Base-by-base conservation (phyloP, 306 rosid genomes). In the Acacia melanoxylon region DNA sequence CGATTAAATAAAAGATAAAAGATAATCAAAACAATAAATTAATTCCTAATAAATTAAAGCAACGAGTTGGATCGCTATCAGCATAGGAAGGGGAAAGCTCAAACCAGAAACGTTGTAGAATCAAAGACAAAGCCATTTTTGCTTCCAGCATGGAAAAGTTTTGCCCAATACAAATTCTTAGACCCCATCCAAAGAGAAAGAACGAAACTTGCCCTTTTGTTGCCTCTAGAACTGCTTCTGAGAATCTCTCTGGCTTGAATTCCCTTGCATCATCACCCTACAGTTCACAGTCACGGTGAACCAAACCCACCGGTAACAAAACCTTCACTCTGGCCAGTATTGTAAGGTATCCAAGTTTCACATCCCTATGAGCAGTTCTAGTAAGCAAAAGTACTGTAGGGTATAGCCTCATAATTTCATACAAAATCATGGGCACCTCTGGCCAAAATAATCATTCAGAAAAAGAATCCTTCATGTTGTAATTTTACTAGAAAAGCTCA, bases 71-170 rank as follows among this genome's bases (percentile, higher is more conserved):
- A n/a, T n/a, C n/a, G n/a, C n/a, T n/a, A n/a, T n/a, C n/a, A n/a
- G n/a, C n/a, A n/a, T n/a, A n/a, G n/a, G 84, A 72, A 4, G 89
- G 80, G 0, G 89, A 88, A 42, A 85, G 86, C 62, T 67, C 68
- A 42, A 85, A 88, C 10, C 86, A 73, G 10, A 80, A 88, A 25
- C 68, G 41, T 17, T 85, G 86, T 25, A 88, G 20, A 61, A 88
- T 85, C 81, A 83, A 62, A 3, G 81, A 75, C 68, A 88, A 7
- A 1, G 80, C 86, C 76, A 86, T 42, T 68, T 88, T 88, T 4
- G 84, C 88, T 74, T 88, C 89, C 2, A 73, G 59, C 80, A 65
- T 13, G 35, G 80, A 41, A 73, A 42, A 83, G 81, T 79, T 86
- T 76, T 82, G 85, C 1, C 86, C 86, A 13, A 85, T 83, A 37